Percentiles rank a stretch among this genome's conserved stretches.
These are phyloP conservation scores for Fusarium floridanum DNA, from an alignment of 2,329 filamentous ascomycete genomes.

Conservation along the genomic window DNA sequence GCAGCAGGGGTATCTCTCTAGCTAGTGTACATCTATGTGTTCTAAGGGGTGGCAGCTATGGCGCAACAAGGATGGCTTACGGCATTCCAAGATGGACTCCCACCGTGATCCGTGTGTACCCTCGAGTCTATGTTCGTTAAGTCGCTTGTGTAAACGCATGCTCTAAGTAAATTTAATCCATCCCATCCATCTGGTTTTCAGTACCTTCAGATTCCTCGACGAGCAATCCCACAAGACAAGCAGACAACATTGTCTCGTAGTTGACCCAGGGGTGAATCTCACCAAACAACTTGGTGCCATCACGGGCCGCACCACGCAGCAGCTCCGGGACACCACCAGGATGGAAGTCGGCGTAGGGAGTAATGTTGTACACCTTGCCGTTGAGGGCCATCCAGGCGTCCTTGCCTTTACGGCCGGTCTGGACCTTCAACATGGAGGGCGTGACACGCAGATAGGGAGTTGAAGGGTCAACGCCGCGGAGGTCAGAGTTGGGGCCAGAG, in stretches of 20 bases:
- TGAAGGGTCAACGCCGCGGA: slow-evolving; percentile 70
- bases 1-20: slow-evolving; percentile 50
- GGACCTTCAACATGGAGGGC: slow-evolving; percentile 80
- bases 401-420: slow-evolving; percentile 85
- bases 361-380: slow-evolving; percentile 94
- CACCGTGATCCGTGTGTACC: background rate
- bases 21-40: slow-evolving; percentile 43
- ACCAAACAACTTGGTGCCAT: slow-evolving; percentile 73
- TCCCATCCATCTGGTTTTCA: slow-evolving; percentile 67
- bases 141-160: background rate
- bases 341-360: slow-evolving; percentile 90
- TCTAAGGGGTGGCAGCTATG: slow-evolving; percentile 22
- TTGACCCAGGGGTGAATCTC: slow-evolving; percentile 81
- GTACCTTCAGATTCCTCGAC: slow-evolving; percentile 67
- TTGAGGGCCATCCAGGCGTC: slow-evolving; percentile 93
- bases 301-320: slow-evolving; percentile 70
- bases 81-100: background rate
- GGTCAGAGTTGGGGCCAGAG: slow-evolving; percentile 72
- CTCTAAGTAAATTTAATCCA: slow-evolving; percentile 63
- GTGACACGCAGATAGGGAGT: slow-evolving; percentile 79
- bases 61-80: slow-evolving; percentile 16
- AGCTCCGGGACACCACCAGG: slow-evolving; percentile 87
- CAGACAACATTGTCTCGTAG: slow-evolving; percentile 76
- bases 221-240: slow-evolving; percentile 72
- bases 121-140: background rate